Evolutionary conservation across 2,329 filamentous ascomycete species (phyloP).

Genomic region (Teratosphaeria pseudoeucalypti): DNA sequence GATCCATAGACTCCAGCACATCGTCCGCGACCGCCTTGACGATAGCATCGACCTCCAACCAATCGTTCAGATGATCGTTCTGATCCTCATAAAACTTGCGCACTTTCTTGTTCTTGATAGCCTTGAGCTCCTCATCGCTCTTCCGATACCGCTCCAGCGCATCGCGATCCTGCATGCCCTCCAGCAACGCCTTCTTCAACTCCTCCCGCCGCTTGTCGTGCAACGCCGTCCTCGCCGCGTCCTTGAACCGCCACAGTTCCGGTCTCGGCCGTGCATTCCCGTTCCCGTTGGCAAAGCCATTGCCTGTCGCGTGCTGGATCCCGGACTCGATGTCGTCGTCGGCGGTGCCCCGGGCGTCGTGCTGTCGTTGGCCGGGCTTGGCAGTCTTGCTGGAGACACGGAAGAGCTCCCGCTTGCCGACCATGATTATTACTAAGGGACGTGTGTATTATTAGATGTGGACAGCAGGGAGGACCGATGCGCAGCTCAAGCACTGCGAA

Average conservation of each 20-base stretch:
- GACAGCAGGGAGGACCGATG: neutral
- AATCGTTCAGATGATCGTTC: constrained; percentile 46
- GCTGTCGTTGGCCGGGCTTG: neutral
- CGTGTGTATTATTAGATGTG: neutral
- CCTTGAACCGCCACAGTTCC: constrained; percentile 34
- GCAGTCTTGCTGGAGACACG: constrained; percentile 2
- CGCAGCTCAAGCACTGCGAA: neutral
- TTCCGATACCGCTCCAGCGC: constrained; percentile 42
- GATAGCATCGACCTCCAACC: constrained; percentile 49
- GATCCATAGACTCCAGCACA: constrained; percentile 50
- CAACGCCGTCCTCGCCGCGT: constrained; percentile 38
- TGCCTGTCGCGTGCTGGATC: constrained; percentile 10
- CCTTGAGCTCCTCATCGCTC: constrained; percentile 43
- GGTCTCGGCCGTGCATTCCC: constrained; percentile 12
- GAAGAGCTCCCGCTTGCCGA: constrained; percentile 19
- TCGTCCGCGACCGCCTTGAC: constrained; percentile 48
- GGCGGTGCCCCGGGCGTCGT: neutral
- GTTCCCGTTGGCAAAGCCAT: constrained; percentile 6
- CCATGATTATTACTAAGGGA: constrained; percentile 11
- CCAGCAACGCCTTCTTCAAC: constrained; percentile 40
- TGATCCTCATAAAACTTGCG: constrained; percentile 45
- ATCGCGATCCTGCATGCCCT: constrained; percentile 35
- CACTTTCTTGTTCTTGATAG: constrained; percentile 44
- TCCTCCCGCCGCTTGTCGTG: constrained; percentile 35
- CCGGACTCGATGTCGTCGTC: constrained; percentile 1